Conservation (phyloP, 495 filamentous ascomycete genomes). For the Podospora appendiculata region DNA sequence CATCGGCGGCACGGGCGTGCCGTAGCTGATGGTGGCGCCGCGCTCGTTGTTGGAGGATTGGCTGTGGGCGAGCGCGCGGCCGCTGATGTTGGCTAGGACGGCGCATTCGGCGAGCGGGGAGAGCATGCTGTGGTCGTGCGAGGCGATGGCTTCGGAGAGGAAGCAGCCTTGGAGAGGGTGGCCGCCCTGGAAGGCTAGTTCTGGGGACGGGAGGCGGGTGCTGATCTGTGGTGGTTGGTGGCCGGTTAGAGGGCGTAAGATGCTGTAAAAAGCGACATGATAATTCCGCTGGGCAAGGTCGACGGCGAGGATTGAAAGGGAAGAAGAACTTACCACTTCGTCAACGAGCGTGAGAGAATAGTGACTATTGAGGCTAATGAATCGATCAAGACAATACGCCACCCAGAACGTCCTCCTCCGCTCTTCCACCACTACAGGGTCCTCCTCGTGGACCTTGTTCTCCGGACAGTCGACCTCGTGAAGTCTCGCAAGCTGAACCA, state of each 20-base stretch:
- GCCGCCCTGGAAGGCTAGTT: slow-evolving; percentile 44
- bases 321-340: slow-evolving; percentile 32
- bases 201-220: slow-evolving; percentile 40
- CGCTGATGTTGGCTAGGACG: slow-evolving; percentile 40
- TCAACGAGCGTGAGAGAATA: slow-evolving; percentile 44
- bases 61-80: slow-evolving; percentile 36
- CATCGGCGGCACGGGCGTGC: slow-evolving; percentile 1
- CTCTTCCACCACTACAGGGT: slow-evolving; percentile 35
- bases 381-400: slow-evolving; percentile 46
- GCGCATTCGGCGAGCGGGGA: slow-evolving; percentile 42
- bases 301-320: neutral
- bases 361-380: slow-evolving; percentile 37
- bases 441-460: slow-evolving; percentile 8
- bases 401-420: slow-evolving; percentile 49
- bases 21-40: neutral
- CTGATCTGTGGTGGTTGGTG: slow-evolving; percentile 17
- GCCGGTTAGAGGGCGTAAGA: slow-evolving; percentile 3
- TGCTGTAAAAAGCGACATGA: no score
- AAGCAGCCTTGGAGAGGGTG: slow-evolving; percentile 35
- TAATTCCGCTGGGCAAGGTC: no score
- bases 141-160: slow-evolving; percentile 35
- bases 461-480: slow-evolving; percentile 40
- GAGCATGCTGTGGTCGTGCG: slow-evolving; percentile 21
- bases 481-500: slow-evolving; percentile 43
- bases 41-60: slow-evolving; percentile 26